Evolutionary conservation across 2,329 filamentous ascomycete genomes (phyloP).

Genomic region (Sphaceloma murrayae): DNA sequence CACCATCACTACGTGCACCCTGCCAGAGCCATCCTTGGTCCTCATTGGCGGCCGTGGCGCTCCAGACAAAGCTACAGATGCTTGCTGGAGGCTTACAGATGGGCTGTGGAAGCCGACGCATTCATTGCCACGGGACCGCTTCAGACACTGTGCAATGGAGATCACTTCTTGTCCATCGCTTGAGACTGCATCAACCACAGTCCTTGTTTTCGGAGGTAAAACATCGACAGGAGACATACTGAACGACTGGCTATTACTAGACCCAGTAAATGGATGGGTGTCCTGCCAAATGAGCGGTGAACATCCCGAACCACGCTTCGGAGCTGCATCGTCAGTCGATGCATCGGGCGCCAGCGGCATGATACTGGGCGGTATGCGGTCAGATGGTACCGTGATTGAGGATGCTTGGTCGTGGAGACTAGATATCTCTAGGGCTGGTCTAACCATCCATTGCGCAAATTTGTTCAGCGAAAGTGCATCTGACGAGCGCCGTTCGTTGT

Average conservation of each 20-base stretch:
- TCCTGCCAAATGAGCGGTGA: slow-evolving; percentile 20
- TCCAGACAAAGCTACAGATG: slow-evolving; percentile 56
- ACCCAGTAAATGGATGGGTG: slow-evolving; percentile 42
- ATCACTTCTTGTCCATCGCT: too few relatives aligned
- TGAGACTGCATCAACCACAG: too few relatives aligned
- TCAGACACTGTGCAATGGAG: slow-evolving; percentile 58
- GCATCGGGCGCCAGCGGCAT: slow-evolving; percentile 43
- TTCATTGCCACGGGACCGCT: slow-evolving; percentile 60
- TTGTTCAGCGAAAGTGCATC: neutral
- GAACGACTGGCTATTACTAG: slow-evolving; percentile 39
- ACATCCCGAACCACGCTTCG: slow-evolving; percentile 46
- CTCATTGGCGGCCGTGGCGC: slow-evolving; percentile 72
- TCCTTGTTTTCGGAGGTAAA: slow-evolving; percentile 40
- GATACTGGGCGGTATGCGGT: slow-evolving; percentile 61
- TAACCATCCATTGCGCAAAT: slow-evolving; percentile 15
- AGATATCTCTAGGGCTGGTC: slow-evolving; percentile 25
- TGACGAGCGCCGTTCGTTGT: slow-evolving; percentile 20
- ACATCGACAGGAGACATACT: slow-evolving; percentile 34
- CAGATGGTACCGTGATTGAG: slow-evolving; percentile 52
- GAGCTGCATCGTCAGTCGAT: slow-evolving; percentile 42
- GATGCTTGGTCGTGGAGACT: slow-evolving; percentile 59
- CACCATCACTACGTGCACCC: slow-evolving; percentile 58
- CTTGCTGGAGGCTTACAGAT: slow-evolving; percentile 65
- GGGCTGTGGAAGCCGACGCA: slow-evolving; percentile 55
- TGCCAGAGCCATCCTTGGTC: slow-evolving; percentile 50